phyloP scores from a whole-genome alignment of 1,284 basidiomycete genomes.

The Chalciporus sp. region DNA sequence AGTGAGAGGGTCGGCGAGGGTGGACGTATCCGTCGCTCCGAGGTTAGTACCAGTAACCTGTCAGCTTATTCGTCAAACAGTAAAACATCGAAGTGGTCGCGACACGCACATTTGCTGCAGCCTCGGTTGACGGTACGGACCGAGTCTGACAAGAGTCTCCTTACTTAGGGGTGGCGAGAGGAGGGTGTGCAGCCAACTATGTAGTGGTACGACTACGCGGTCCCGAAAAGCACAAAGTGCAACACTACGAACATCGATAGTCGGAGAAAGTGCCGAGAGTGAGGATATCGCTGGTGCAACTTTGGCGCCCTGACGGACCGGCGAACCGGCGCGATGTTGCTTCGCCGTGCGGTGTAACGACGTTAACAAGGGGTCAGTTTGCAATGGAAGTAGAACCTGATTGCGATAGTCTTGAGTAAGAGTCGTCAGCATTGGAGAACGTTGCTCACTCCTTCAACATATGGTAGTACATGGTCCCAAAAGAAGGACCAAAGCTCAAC shows the following conservation, averaged over 20 bases:
- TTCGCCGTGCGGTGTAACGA: slow-evolving; percentile 69
- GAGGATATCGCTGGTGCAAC: slow-evolving; percentile 39
- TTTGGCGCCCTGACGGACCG: slow-evolving; percentile 51
- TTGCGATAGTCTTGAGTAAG: slow-evolving; percentile 2
- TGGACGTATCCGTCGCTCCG: slow-evolving; percentile 38
- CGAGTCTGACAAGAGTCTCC: slow-evolving; percentile 52
- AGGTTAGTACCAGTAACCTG: slow-evolving; percentile 78
- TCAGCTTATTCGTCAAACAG: slow-evolving; percentile 4
- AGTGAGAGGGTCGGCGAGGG: slow-evolving; percentile 32
- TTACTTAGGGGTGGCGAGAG: slow-evolving; percentile 53
- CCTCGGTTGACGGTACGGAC: slow-evolving; percentile 60
- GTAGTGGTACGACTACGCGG: slow-evolving; percentile 70
- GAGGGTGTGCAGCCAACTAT: slow-evolving; percentile 53
- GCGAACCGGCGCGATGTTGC: slow-evolving; percentile 57
- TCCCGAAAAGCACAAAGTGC: slow-evolving; percentile 84
- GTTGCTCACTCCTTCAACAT: slow-evolving; percentile 77
- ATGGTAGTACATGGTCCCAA: slow-evolving; percentile 91
- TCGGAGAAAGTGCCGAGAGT: slow-evolving; percentile 34
- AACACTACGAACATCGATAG: slow-evolving; percentile 80
- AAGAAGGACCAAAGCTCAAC: slow-evolving; percentile 95
- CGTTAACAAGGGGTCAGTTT: slow-evolving; percentile 70
- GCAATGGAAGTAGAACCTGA: slow-evolving; percentile 75
- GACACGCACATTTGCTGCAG: slow-evolving; percentile 70
- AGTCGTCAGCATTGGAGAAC: not conserved
- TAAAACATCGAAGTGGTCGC: not conserved